Percentiles rank a stretch among this genome's conserved stretches.
Conservation (phyloP, 352 stramenopile genomes). For the Aphanomyces stellatus region DNA sequence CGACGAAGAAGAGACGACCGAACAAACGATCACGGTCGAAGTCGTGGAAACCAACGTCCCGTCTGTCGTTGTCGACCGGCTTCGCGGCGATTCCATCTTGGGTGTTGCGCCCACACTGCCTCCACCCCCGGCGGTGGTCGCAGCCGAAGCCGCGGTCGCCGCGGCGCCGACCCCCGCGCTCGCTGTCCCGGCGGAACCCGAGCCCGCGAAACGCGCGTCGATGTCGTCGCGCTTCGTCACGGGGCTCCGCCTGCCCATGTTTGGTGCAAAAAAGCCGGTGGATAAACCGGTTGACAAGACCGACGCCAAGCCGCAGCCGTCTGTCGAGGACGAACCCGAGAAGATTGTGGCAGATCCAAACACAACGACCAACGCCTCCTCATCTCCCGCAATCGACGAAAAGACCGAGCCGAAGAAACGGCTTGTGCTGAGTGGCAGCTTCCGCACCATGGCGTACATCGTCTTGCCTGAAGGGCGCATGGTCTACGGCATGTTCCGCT, state of each 20-base stretch:
- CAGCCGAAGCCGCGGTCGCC: not conserved
- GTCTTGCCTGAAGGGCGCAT: conserved; percentile 61
- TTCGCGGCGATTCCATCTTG: conserved; percentile 7
- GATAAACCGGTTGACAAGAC: conserved; percentile 21
- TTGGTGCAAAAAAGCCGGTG: not conserved
- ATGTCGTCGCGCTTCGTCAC: conserved; percentile 71
- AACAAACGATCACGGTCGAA: not conserved
- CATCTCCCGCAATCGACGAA: not conserved
- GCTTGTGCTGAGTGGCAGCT: conserved; percentile 34
- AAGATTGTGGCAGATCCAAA: not conserved
- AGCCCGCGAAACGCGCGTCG: conserved; percentile 14
- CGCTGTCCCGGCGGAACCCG: not conserved
- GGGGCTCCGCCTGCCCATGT: conserved; percentile 28
- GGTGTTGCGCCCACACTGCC: not conserved
- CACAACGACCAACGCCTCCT: not conserved
- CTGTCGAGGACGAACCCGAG: not conserved
- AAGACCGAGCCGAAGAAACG: conserved; percentile 1
- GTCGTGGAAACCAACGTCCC: not conserved
- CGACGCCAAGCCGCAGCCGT: not conserved
- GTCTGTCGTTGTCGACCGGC: not conserved
- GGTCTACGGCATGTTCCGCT: conserved; percentile 62
- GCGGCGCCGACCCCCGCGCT: not conserved
- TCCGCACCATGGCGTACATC: conserved; percentile 72
- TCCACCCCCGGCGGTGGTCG: not conserved
- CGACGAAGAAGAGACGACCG: not conserved